Conservation (phyloP, 176 grass and related monocot genomes). For the Phragmites australis region DNA sequence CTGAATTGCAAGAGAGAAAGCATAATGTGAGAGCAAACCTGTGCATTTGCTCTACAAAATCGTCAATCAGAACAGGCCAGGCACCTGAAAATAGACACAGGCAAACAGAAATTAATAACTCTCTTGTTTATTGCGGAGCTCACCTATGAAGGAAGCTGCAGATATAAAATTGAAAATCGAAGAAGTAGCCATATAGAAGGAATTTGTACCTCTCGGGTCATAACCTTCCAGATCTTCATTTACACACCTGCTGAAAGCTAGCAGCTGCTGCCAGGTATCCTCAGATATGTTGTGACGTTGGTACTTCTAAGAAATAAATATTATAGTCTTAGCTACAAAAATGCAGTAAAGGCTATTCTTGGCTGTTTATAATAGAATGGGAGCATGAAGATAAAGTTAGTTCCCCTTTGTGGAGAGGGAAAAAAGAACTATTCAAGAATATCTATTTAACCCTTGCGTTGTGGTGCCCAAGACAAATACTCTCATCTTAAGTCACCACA, state of each 20-base stretch:
- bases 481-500: background rate
- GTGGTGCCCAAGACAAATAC: constrained; percentile 36
- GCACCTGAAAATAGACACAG: constrained; percentile 66
- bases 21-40: constrained; percentile 51
- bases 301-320: constrained; percentile 60
- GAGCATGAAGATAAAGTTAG: background rate
- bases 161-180: constrained; percentile 9
- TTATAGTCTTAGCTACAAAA: constrained; percentile 33
- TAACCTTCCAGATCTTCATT: constrained; percentile 90
- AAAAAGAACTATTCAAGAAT: background rate
- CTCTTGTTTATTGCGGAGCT: constrained; percentile 13
- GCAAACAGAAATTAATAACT: constrained; percentile 1
- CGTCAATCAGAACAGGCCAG: constrained; percentile 97
- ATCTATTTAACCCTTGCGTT: no score
- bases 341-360: background rate
- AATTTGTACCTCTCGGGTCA: constrained; percentile 82
- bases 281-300: constrained; percentile 90
- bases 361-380: constrained; percentile 3
- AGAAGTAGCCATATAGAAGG: constrained; percentile 5
- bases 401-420: background rate
- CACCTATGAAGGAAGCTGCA: constrained; percentile 28
- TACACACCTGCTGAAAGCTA: constrained; percentile 86
- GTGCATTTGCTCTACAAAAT: constrained; percentile 97
- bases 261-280: constrained; percentile 93
- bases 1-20: constrained; percentile 6